Conservation (phyloP, 2,329 filamentous ascomycete genomes). For the Colletotrichum cereale region DNA sequence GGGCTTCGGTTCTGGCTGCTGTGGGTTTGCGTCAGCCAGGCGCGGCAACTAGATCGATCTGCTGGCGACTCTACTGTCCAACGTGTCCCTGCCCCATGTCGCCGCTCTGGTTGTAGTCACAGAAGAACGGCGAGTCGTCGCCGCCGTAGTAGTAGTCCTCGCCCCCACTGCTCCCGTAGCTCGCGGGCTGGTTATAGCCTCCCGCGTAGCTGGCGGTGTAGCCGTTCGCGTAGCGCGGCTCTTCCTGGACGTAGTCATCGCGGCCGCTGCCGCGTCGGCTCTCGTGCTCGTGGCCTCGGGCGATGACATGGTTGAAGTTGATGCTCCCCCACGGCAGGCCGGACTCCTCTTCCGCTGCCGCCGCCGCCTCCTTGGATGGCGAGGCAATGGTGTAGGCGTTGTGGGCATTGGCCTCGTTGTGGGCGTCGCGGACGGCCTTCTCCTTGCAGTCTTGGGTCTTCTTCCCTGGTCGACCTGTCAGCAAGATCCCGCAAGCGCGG, state of each 20-base stretch:
- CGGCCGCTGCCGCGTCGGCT: slow-evolving; percentile 58
- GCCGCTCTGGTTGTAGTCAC: slow-evolving; percentile 41
- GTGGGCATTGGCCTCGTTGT: slow-evolving; percentile 73
- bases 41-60: neutral
- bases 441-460: slow-evolving; percentile 78
- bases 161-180: slow-evolving; percentile 50
- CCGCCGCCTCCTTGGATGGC: slow-evolving; percentile 65
- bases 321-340: slow-evolving; percentile 81
- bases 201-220: slow-evolving; percentile 41
- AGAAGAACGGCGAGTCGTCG: slow-evolving; percentile 43
- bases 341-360: slow-evolving; percentile 67
- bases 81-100: slow-evolving; percentile 16
- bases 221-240: slow-evolving; percentile 46
- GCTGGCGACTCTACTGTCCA: slow-evolving; percentile 4
- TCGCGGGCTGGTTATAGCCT: slow-evolving; percentile 45
- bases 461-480: slow-evolving; percentile 65
- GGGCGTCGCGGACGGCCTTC: slow-evolving; percentile 70
- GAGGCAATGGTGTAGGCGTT: slow-evolving; percentile 73
- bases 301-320: slow-evolving; percentile 68
- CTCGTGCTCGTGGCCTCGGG: slow-evolving; percentile 63
- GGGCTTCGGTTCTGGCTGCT: too few relatives aligned
- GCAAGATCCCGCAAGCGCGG: neutral
- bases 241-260: slow-evolving; percentile 53
- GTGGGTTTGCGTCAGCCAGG: too few relatives aligned
- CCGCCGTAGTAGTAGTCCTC: slow-evolving; percentile 52